Conservation (phyloP, 2,329 filamentous ascomycete genomes). For the Fusarium sp. region DNA sequence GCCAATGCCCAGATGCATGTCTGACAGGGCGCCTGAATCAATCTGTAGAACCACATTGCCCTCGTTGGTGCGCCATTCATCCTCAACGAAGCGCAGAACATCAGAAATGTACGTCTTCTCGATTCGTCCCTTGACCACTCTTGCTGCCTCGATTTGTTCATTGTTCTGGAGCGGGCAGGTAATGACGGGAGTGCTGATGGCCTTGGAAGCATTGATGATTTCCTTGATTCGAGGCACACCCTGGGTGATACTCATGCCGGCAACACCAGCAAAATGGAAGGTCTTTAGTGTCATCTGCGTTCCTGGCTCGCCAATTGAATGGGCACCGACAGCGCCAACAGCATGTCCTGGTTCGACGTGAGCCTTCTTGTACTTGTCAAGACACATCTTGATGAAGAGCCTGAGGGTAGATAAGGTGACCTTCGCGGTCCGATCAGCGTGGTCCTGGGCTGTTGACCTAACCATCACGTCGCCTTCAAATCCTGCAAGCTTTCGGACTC, state of each 20-base stretch:
- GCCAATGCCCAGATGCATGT: conserved; percentile 85
- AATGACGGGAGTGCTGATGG: conserved; percentile 95
- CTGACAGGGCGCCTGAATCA: conserved; percentile 83
- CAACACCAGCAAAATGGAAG: conserved; percentile 99
- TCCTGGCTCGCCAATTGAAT: conserved; percentile 97
- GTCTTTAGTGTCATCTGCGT: conserved; percentile 99
- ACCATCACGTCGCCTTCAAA: conserved; percentile 56
- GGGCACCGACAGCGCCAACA: conserved; percentile 94
- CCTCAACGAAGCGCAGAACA: conserved; percentile 84
- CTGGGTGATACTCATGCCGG: conserved; percentile 99
- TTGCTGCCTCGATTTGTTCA: conserved; percentile 82
- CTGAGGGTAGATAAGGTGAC: conserved; percentile 82
- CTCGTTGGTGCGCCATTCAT: conserved; percentile 85
- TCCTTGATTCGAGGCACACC: conserved; percentile 99
- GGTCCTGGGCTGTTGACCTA: conserved; percentile 53
- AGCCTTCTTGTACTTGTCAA: conserved; percentile 92
- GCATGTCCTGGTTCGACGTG: conserved; percentile 96
- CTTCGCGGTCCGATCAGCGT: conserved; percentile 83
- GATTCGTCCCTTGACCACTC: conserved; percentile 91
- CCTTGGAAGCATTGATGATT: conserved; percentile 98
- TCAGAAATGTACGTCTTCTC: conserved; percentile 95
- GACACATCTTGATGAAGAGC: conserved; percentile 84
- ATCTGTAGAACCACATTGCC: conserved; percentile 87
- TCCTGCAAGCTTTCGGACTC: conserved; percentile 66
- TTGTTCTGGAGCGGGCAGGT: conserved; percentile 87